Evolutionary conservation across 768 basidiomycete genomes (phyloP), one percentile per base, ranked within the genome.

Genomic region (Coprinopsis cinerea): DNA sequence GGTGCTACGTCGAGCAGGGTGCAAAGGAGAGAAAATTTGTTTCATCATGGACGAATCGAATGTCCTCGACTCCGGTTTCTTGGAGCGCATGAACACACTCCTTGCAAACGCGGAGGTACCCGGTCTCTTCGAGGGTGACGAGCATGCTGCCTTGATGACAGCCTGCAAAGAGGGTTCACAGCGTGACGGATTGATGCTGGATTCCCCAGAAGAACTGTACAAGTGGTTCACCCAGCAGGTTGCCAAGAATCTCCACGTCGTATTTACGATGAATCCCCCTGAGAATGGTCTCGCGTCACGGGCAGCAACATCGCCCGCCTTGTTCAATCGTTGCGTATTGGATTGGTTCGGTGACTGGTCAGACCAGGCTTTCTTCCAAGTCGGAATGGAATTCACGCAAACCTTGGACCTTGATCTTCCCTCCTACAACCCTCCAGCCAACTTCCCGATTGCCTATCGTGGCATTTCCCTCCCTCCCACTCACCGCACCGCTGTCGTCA

Each of bases 11-110:
- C 86, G 96, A 28, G 76, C 95, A 5, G 96, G 96, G 4, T 97
- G 93, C 74, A 99, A 98, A 64, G 93, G 93, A 57, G 96, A 99
- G 69, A 98, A 98, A 70, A 87, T 99, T 43, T 97, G 93, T 65
- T 99, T 99, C 76, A 98, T 99, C 71, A 97, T 99, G 96, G 96
- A 99, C 66, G 96, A 99, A 65, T 98, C 96, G 2, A 98, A 99
- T 59, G 96, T 98, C 11, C 85, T 98, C 26, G 96, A 99, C 64
- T 95, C 96, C 11, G 96, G 96, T 40, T 99, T 99, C 78, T 71
- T 99, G 55, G 96, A 99, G 64, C 83, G 96, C n/a, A 98, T 99
- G 95, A 99, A 99, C 66, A 99, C 96, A 0, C 80, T 99, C 13
- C 79, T 99, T 14, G 96, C 96, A 34, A 99, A 99, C 59, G 96